These are phyloP conservation scores for Dictyostelium brefeldianum DNA, from an alignment of 78 protist species.

Conservation along the genomic window DNA sequence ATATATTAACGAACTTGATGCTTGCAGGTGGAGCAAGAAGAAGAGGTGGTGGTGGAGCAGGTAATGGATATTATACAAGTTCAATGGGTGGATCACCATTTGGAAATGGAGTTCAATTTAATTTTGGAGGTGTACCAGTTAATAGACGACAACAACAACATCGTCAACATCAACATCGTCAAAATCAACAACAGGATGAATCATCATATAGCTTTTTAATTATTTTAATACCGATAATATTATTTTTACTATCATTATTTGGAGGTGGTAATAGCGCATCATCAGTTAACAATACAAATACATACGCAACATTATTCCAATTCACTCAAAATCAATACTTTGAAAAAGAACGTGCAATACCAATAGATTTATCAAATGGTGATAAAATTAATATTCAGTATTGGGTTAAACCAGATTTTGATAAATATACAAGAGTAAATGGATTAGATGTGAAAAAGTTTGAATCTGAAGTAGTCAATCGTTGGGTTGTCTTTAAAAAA, in stretches of 20 bases:
- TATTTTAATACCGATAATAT: conserved; percentile 47
- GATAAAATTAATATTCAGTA: conserved; percentile 24
- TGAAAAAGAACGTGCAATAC: not conserved
- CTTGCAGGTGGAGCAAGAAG: conserved; percentile 19
- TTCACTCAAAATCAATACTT: not conserved
- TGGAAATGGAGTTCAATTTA: conserved; percentile 33
- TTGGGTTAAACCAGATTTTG: conserved; percentile 19
- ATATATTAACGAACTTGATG: no score
- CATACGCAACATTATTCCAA: not conserved
- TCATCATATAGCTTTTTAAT: conserved; percentile 37
- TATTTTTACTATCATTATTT: conserved; percentile 22
- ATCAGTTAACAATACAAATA: not conserved
- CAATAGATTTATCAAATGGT: not conserved
- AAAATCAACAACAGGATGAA: conserved; percentile 27
- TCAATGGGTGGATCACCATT: conserved; percentile 33
- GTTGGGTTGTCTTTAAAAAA: conserved; percentile 9
- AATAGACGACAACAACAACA: not conserved
- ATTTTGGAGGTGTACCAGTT: conserved; percentile 34
- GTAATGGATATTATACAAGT: not conserved
- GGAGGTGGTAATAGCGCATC: conserved; percentile 26
- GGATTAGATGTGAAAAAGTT: not conserved
- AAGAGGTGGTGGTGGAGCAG: conserved; percentile 12
- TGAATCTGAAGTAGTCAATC: not conserved
- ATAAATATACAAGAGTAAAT: not conserved
- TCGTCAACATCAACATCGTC: not conserved